A percentile compares a stretch with the other conserved stretches of the same genome.
Conservation (phyloP, 352 stramenopile genomes). For the Phytophthora europaea region DNA sequence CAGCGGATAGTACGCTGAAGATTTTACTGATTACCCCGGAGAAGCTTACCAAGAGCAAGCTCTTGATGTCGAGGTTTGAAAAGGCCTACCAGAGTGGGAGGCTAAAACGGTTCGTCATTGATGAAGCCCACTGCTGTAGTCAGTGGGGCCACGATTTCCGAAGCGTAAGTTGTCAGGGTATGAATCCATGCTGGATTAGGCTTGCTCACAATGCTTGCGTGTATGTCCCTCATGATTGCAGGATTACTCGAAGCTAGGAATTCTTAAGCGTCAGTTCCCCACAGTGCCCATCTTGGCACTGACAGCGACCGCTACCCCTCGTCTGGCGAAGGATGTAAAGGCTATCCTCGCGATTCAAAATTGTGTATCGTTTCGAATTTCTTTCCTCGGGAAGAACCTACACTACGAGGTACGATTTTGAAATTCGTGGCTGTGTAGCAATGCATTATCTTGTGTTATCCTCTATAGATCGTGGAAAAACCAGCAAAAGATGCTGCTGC, state of each 20-base stretch:
- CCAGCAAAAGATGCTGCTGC: slow-evolving; percentile 56
- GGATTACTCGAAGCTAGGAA: slow-evolving; percentile 95
- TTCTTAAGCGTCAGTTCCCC: slow-evolving; percentile 92
- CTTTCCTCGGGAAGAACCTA: slow-evolving; percentile 93
- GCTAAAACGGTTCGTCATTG: slow-evolving; percentile 94
- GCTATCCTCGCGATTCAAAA: slow-evolving; percentile 77
- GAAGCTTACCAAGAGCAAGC: slow-evolving; percentile 91
- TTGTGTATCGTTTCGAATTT: slow-evolving; percentile 90
- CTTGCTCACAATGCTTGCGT: not conserved
- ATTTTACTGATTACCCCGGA: slow-evolving; percentile 95
- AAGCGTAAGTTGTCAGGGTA: slow-evolving; percentile 43
- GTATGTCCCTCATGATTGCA: slow-evolving; percentile 16
- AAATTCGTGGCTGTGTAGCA: not conserved
- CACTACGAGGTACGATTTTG: slow-evolving; percentile 79
- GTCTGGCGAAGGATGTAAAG: slow-evolving; percentile 80
- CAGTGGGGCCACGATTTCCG: slow-evolving; percentile 90
- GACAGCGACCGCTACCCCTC: slow-evolving; percentile 88
- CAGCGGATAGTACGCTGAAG: slow-evolving; percentile 62
- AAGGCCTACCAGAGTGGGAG: slow-evolving; percentile 83
- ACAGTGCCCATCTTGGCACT: slow-evolving; percentile 92
- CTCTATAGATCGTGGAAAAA: slow-evolving; percentile 52
- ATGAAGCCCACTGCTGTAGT: slow-evolving; percentile 91
- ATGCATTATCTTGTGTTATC: not conserved
- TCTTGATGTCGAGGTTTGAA: slow-evolving; percentile 93
- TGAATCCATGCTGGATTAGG: not conserved